phyloP scores from a whole-genome alignment of 345 rosid species.

The Orychophragmus violaceus region DNA sequence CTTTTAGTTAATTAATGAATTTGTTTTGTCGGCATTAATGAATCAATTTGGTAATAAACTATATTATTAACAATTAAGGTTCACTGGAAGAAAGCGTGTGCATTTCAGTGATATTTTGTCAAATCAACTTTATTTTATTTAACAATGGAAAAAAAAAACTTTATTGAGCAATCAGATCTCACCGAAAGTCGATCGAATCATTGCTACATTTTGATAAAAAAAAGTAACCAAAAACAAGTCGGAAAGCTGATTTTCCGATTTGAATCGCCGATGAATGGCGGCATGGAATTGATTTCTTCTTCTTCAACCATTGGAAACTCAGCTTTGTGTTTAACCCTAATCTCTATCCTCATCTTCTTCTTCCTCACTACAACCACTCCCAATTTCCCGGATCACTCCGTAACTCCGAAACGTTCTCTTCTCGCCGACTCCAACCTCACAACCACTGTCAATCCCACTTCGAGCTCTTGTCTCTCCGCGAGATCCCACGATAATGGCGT shows the following conservation, averaged over 20 bases:
- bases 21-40: too few species aligned
- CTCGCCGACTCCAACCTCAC: conserved; percentile 23
- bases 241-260: background rate
- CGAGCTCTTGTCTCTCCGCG: conserved; percentile 26
- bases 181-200: background rate
- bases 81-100: too few species aligned
- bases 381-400: conserved; percentile 5
- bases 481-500: conserved; percentile 37
- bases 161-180: conserved; percentile 11
- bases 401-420: conserved; percentile 47
- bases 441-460: background rate
- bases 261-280: conserved; percentile 33
- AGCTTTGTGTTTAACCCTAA: conserved; percentile 37
- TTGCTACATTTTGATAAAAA: background rate
- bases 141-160: background rate
- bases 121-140: background rate
- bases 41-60: too few species aligned
- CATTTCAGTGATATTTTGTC: background rate
- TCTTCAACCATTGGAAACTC: conserved; percentile 32
- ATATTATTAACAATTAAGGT: too few species aligned
- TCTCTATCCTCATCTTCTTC: conserved; percentile 54
- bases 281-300: conserved; percentile 53
- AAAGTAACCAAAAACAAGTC: background rate
- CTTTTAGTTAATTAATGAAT: background rate
- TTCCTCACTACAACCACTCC: conserved; percentile 28